These are phyloP conservation scores for Chlorella ohadii DNA, from an alignment of 139 green algal genomes.

Conservation along the genomic window DNA sequence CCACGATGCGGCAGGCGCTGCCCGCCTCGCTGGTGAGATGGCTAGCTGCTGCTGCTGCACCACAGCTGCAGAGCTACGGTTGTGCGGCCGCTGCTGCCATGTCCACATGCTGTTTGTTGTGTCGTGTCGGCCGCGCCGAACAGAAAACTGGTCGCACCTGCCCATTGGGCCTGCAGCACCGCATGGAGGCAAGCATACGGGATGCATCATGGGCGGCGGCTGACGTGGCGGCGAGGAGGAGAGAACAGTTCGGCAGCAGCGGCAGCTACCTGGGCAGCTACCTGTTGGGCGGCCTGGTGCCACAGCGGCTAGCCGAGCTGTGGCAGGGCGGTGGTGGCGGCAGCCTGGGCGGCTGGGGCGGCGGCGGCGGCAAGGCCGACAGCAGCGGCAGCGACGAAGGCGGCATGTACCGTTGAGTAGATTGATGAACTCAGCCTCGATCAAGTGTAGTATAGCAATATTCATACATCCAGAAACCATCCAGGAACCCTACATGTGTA, in stretches of 20 bases:
- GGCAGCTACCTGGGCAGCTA: neutral
- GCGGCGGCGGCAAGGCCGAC: neutral
- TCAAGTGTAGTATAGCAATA: no score
- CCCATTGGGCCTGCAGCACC: constrained; percentile 16
- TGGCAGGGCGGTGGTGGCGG: neutral
- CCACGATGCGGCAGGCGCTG: neutral
- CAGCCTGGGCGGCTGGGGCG: neutral
- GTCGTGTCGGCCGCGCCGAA: no score
- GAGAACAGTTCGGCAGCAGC: neutral
- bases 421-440: no score
- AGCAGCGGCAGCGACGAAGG: neutral
- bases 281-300: neutral
- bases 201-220: constrained; percentile 12
- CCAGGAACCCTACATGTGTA: no score
- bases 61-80: no score
- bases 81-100: no score
- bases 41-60: no score
- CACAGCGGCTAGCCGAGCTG: neutral
- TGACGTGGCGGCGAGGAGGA: neutral
- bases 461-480: no score
- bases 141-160: no score
- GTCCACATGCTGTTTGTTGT: no score
- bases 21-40: constrained; percentile 8
- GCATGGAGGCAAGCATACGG: neutral
- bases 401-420: neutral